A percentile compares a stretch with the other conserved stretches of the same genome.
These are phyloP conservation scores for Kickxella alabastrina DNA, from an alignment of 192 early-diverging fungal species.

Conservation along the genomic window DNA sequence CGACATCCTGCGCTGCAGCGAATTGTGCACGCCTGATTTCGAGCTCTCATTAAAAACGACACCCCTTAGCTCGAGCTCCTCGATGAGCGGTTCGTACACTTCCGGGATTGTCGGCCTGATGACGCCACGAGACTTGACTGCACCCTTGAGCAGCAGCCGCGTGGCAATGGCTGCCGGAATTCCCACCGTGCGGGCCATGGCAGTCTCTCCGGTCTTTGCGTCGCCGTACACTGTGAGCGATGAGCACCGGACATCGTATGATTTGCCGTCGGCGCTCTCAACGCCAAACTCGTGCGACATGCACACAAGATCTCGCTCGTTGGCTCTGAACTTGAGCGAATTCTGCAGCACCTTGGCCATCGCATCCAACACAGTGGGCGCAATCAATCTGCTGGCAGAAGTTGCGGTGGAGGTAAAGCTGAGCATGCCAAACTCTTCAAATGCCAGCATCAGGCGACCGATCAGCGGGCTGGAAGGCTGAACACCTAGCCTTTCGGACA, in stretches of 20 bases:
- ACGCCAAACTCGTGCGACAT: slow-evolving; percentile 95
- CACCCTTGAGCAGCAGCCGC: slow-evolving; percentile 60
- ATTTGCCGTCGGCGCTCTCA: slow-evolving; percentile 57
- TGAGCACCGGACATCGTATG: slow-evolving; percentile 59
- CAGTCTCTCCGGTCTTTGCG: slow-evolving; percentile 55
- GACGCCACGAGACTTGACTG: slow-evolving; percentile 55
- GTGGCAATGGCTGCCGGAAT: slow-evolving; percentile 74
- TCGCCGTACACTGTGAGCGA: slow-evolving; percentile 66
- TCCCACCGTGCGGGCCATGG: slow-evolving; percentile 82
- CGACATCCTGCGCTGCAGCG: slow-evolving; percentile 36
- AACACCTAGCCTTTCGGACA: slow-evolving; percentile 43
- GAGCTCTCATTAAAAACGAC: slow-evolving; percentile 58
- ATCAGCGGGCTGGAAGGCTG: slow-evolving; percentile 45
- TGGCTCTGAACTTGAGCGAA: slow-evolving; percentile 68
- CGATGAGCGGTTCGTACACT: slow-evolving; percentile 69
- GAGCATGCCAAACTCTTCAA: slow-evolving; percentile 56
- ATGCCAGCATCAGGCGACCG: slow-evolving; percentile 52
- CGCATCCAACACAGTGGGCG: slow-evolving; percentile 69
- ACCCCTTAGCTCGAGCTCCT: slow-evolving; percentile 60
- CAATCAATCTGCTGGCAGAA: not conserved
- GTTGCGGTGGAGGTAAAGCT: not conserved
- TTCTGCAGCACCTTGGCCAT: slow-evolving; percentile 77
- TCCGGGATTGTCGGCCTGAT: slow-evolving; percentile 64
- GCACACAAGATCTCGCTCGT: slow-evolving; percentile 90
- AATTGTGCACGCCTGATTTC: slow-evolving; percentile 26